Base-by-base conservation (phyloP, 1,284 basidiomycete species). In the Tilletia walkeri region DNA sequence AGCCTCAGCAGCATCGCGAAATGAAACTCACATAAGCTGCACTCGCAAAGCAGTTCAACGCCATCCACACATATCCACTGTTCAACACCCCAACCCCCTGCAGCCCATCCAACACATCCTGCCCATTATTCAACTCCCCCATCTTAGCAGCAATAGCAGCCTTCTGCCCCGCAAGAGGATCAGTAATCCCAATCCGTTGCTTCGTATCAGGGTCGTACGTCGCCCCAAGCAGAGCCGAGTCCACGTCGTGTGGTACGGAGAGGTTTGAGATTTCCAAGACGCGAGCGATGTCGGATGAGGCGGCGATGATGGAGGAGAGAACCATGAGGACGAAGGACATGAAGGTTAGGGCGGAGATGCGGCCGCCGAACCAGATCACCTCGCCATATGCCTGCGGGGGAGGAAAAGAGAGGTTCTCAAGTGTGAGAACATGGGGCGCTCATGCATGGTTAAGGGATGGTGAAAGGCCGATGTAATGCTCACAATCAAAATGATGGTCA, bases 401-500 rank as follows among this genome's bases (percentile, higher is more conserved):
- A 45, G 41, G 41, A 45, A 14, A 30, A 30, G 24, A n/a, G 2
- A 49, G 48, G 24, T 30, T 30, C 24, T 53, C 50, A 53, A 53
- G 70, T 59, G 65, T 69, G 54, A 39, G 16, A 6, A 30, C 34
- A 61, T 7, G 53, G 53, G 24, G 24, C 24, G 16, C 50, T 20
- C 1, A 61, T 16, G 56, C 41, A 41, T 59, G 50, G 47, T 10
- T n/a, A 10, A n/a, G 2, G 2, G 1, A 30, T 30, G 24, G 24
- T 30, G 24, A 30, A 30, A 30, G 24, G 24, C 24, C 24, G 18
- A 65, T 63, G 24, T 4, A 2, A 10, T 34, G 75, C 90, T 75
- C 75, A 93, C 93, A 81, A 99, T 99, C 48, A 99, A 88, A 77
- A 99, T 98, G 81, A 99, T 99, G 38, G 96, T 97, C 78, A 99